These are phyloP conservation scores for Aspergillus quadricinctus DNA, from an alignment of 2,329 filamentous ascomycete genomes.

Conservation along the genomic window DNA sequence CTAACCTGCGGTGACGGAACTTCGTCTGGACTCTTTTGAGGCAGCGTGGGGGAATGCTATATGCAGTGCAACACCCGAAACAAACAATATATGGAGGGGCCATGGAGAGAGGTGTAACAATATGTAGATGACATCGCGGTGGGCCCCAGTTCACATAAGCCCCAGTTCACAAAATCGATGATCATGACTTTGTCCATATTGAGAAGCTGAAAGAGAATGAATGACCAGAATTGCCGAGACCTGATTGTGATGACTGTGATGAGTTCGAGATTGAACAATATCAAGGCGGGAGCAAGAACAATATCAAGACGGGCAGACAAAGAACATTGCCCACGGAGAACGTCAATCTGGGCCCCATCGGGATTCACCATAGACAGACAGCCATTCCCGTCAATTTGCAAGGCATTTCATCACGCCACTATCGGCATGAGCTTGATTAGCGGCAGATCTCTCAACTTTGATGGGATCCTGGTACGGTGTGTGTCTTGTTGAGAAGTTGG, in stretches of 20 bases:
- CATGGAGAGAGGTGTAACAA: constrained; percentile 5
- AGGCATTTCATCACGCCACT: background rate
- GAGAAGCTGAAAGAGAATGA: constrained; percentile 14
- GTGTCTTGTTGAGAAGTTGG: background rate
- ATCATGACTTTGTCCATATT: constrained; percentile 1
- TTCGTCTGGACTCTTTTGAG: constrained; percentile 1
- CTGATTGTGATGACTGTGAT: background rate
- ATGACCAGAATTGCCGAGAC: background rate
- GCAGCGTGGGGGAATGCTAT: constrained; percentile 7
- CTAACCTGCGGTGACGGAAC: background rate
- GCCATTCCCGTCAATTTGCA: background rate
- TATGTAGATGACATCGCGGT: background rate
- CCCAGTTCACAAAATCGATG: constrained; percentile 5
- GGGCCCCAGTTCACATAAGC: constrained; percentile 5
- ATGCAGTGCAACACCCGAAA: constrained; percentile 21
- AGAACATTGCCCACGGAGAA: background rate
- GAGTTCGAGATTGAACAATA: constrained; percentile 22
- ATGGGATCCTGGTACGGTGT: background rate
- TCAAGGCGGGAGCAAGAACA: constrained; percentile 17
- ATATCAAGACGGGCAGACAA: constrained; percentile 18
- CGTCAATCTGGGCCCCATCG: background rate
- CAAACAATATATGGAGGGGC: constrained; percentile 22
- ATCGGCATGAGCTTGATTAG: background rate
- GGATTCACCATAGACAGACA: background rate
- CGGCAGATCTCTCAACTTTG: background rate